Evolutionary conservation across 176 grass and related monocot genomes (phyloP).

Genomic region (Microstegium vimineum): DNA sequence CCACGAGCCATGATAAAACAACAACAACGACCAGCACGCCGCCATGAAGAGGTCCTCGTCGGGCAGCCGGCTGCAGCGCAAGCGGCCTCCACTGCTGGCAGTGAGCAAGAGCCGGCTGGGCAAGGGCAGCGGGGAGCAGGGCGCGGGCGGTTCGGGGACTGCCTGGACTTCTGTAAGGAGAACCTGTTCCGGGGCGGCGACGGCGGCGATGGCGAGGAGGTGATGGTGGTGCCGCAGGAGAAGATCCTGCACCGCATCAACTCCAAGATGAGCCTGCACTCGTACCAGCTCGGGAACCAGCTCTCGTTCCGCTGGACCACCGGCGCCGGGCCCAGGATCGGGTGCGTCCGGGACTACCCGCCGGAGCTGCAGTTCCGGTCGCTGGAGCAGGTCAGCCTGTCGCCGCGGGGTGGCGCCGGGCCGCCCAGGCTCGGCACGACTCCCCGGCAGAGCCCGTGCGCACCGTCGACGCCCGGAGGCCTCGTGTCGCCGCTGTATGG

Average conservation of each 20-base stretch:
- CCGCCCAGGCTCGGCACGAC: slow-evolving; percentile 22
- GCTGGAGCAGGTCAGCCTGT: slow-evolving; percentile 76
- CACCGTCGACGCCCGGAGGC: neutral
- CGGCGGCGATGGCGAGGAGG: slow-evolving; percentile 17
- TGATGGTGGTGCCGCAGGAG: slow-evolving; percentile 45
- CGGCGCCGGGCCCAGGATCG: slow-evolving; percentile 71
- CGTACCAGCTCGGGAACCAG: slow-evolving; percentile 90
- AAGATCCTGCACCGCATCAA: slow-evolving; percentile 79
- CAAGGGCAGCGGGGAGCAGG: slow-evolving; percentile 22
- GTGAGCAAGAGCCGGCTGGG: slow-evolving; percentile 22
- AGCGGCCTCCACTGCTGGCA: slow-evolving; percentile 28
- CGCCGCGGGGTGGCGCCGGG: slow-evolving; percentile 35
- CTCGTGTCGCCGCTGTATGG: neutral
- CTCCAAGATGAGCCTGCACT: slow-evolving; percentile 64
- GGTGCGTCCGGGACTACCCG: slow-evolving; percentile 84
- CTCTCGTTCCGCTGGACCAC: slow-evolving; percentile 78
- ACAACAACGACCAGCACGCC: neutral
- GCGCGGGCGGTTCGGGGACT: slow-evolving; percentile 30
- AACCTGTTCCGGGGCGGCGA: slow-evolving; percentile 48
- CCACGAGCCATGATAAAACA: neutral
- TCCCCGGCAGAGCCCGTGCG: slow-evolving; percentile 20
- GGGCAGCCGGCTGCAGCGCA: slow-evolving; percentile 37
- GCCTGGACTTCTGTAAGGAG: slow-evolving; percentile 51
- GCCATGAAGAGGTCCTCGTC: slow-evolving; percentile 45
- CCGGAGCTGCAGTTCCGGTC: slow-evolving; percentile 69